Percentiles rank a stretch among this genome's conserved stretches.
Evolutionary conservation across 78 protist genomes (phyloP).

Genomic region (Dictyostelium citrinum): DNA sequence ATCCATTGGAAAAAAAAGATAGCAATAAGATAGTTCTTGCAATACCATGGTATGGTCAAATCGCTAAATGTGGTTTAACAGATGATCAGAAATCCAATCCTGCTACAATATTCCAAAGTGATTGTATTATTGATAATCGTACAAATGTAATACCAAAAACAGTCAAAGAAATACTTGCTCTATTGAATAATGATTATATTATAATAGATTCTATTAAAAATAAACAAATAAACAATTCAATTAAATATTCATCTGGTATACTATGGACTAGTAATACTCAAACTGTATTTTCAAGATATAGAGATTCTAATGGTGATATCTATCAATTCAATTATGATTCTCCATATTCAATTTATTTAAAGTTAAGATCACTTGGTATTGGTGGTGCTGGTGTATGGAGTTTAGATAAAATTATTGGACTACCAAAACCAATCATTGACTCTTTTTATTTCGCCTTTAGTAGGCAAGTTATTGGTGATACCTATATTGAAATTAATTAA

Average conservation of each 20-base stretch:
- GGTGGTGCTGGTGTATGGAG: not conserved
- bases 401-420: not conserved
- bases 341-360: not conserved
- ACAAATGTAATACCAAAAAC: not conserved
- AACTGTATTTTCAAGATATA: not conserved
- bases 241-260: not conserved
- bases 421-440: not conserved
- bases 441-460: not conserved
- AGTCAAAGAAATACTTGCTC: not conserved
- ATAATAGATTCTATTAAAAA: not conserved
- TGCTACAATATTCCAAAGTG: not conserved
- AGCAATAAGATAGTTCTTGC: not conserved
- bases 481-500: not conserved
- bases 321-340: not conserved
- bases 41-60: not conserved
- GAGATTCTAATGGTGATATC: not conserved
- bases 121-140: not conserved
- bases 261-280: not conserved
- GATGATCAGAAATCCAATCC: not conserved
- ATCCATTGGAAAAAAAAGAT: not conserved
- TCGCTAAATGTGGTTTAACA: not conserved
- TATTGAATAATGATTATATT: not conserved
- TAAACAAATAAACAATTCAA: not conserved
- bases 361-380: not conserved
- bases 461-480: not conserved